Evolutionary conservation across 208 protist species (phyloP), one percentile per base, ranked within the genome.

Genomic region (Tritrichomonas musculus): DNA sequence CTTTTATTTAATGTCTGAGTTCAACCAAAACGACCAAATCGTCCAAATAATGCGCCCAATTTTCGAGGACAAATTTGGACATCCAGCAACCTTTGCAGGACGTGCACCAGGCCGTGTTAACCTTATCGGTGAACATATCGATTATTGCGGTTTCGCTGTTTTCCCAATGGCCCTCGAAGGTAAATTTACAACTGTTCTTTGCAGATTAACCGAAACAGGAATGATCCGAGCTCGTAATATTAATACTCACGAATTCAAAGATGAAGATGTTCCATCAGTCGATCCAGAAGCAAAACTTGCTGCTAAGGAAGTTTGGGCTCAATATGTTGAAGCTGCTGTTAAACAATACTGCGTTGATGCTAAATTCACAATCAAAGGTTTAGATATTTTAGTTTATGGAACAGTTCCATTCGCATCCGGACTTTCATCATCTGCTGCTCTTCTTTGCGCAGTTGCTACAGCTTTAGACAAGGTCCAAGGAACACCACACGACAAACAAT

Each of bases 41-140:
- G 33, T 92, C 27, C 77, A 92, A 60, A 36, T 33, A n/a, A 92
- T 92, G 50, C 5, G 66, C 11, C 44, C 47, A 36, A 33, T 33
- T 1, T 93, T 93, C 39, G 11, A 41, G 5, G n/a, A 2, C 1
- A 13, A 72, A 5, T 93, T 72, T 55, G 92, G 55, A n/a, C 2
- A 1, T 50, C 4, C 3, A 39, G 20, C 92, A 50, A 69, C 14
- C 17, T 17, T 53, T 53, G 88, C 93, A 41, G 72, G 44, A 13
- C 92, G 94, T 9, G 93, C 94, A 25, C 95, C 95, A 17, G 94
- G 94, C 13, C 47, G 95, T n/a, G 95, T 96, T 14, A 96, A 96
- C 80, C 55, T 96, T 13, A 95, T 96, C 49, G 95, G 95, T 72
- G 95, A 96, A 82, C 95, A 96, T 69, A 94, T 95, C 41, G 95